phyloP scores from a whole-genome alignment of 192 early-diverging fungal species.

The Gonapodya sp. region DNA sequence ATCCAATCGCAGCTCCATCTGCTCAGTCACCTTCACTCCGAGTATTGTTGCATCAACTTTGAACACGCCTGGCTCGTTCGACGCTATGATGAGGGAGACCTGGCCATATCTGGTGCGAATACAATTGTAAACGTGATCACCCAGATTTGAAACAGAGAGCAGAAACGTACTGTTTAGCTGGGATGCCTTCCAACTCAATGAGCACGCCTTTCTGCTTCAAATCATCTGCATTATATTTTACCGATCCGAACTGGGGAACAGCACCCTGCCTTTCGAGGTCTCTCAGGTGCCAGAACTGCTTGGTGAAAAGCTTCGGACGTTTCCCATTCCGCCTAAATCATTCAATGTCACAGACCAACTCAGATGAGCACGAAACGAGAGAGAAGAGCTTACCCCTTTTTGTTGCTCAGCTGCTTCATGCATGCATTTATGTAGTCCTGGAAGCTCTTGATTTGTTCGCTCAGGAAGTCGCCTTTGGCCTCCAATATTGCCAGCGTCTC shows the following conservation, averaged over 20 bases:
- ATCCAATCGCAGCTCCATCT: slow-evolving; percentile 80
- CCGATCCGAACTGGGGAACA: slow-evolving; percentile 93
- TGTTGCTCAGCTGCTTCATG: slow-evolving; percentile 73
- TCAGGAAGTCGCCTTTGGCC: slow-evolving; percentile 75
- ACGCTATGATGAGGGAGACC: slow-evolving; percentile 84
- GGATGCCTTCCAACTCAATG: slow-evolving; percentile 69
- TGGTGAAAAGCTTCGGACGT: slow-evolving; percentile 70
- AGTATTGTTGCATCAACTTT: slow-evolving; percentile 73
- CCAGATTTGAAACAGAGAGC: neutral
- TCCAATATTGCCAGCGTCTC: slow-evolving; percentile 74
- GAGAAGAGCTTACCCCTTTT: slow-evolving; percentile 30
- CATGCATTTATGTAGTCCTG: slow-evolving; percentile 84
- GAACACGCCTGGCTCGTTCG: slow-evolving; percentile 84
- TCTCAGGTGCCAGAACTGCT: slow-evolving; percentile 90
- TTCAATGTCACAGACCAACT: neutral
- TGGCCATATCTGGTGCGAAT: slow-evolving; percentile 54
- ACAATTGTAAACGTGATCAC: neutral
- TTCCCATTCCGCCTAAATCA: slow-evolving; percentile 42
- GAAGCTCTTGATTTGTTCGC: slow-evolving; percentile 80
- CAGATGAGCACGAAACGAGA: neutral
- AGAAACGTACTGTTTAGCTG: slow-evolving; percentile 53
- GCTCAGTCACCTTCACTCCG: slow-evolving; percentile 42
- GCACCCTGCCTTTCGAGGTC: slow-evolving; percentile 72
- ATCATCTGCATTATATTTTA: slow-evolving; percentile 92
- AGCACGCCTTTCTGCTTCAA: slow-evolving; percentile 90